Base-by-base conservation (phyloP, 169 alveolate species). In the Cryptosporidium felis region DNA sequence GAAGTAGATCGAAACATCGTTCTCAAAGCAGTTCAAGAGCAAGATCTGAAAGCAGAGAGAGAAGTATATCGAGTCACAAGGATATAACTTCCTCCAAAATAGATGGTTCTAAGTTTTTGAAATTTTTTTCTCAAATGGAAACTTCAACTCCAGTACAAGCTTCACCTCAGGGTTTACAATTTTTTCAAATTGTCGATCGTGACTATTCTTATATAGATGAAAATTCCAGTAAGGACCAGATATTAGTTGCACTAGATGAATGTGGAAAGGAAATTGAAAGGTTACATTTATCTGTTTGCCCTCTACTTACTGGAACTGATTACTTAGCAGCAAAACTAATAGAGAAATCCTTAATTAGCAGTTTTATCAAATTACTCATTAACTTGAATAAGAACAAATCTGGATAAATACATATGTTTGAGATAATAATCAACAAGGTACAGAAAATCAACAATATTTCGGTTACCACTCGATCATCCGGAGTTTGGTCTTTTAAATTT, bases 21-120 rank as follows among this genome's bases (percentile, higher is more conserved):
- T 58, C 65, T 21, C 18, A 40, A 58, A 16, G 16, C 18, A 58
- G 65, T 23, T 58, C 65, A 23, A 58, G 65, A 58, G 2, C 65
- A 58, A 58, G 65, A 58, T 40, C 80, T n/a, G 14, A 61, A 38
- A 36, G 3, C 59, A 2, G 41, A 40, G 34, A n/a, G 38, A 21
- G 34, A 4, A 10, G 21, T 58, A 40, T 21, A 18, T 3, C 8
- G 40, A 18, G 36, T 21, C n/a, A 16, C 80, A n/a, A 62, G 51
- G 42, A n/a, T 14, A 21, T n/a, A n/a, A n/a, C n/a, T n/a, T n/a
- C n/a, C n/a, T n/a, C n/a, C n/a, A n/a, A n/a, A n/a, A n/a, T n/a
- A n/a, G n/a, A n/a, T n/a, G n/a, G n/a, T n/a, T n/a, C n/a, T n/a
- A n/a, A n/a, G n/a, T n/a, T n/a, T n/a, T n/a, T n/a, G n/a, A n/a